Base-by-base conservation (phyloP, 2,329 filamentous ascomycete genomes). In the Dothistroma septosporum region DNA sequence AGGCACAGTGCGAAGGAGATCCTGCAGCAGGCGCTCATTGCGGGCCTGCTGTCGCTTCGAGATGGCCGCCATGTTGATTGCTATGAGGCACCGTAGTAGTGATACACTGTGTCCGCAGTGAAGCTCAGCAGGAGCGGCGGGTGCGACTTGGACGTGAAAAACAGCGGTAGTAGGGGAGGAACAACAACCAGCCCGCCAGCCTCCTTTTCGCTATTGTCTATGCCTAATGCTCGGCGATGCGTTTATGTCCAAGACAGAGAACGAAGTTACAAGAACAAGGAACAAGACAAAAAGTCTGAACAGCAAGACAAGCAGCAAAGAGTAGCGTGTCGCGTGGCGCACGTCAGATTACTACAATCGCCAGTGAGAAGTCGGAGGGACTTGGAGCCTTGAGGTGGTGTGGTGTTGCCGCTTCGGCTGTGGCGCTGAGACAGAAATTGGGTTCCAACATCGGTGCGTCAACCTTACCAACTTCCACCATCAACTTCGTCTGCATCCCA, bases 31-130 rank as follows among this genome's bases (percentile, higher is more conserved):
- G 74, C 91, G 91, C 81, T 99, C 94, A 77, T 99, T 97, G 78
- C 94, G 92, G 82, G 90, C 91, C 83, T 97, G 93, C 80, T 97
- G 91, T 78, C 94, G 91, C 84, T 97, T 99, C 82, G 88, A 96
- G 75, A 95, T 82, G 49, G 86, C 82, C 58, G 90, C 84, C 90
- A 92, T 94, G 64, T 60, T 52, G 44, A 46, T 37, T 19, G 31
- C 31, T 44, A 44, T 14, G 14, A 9, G 16, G 16, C 14, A 16
- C n/a, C 1, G 41, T 22, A 33, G 41, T 56, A 49, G 50, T 47
- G 57, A 50, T 59, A 41, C 28, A 33, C 12, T 53, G 50, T 53
- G 31, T 28, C 28, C 48, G 24, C 37, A 44, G 37, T 19, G n/a
- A 2, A 7, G 37, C 47, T 50, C 28, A 21, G 19, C 47, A 21